Conservation (phyloP, 371 early-diverging fungal species). For the Catenaria anguillulae region DNA sequence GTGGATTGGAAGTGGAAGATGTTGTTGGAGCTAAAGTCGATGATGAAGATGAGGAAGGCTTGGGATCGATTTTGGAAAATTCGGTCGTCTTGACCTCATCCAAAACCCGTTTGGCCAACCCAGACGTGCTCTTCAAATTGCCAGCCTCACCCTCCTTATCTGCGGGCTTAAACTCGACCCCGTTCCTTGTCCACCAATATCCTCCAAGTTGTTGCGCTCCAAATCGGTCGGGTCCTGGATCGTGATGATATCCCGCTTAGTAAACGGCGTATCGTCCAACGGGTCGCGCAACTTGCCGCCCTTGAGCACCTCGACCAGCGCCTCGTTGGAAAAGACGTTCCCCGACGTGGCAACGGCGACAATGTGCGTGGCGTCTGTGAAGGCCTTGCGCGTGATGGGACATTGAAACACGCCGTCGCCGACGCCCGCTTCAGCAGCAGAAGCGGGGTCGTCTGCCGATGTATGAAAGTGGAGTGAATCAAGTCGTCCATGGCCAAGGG, state of each 20-base stretch:
- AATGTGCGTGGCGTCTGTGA: conserved; percentile 76
- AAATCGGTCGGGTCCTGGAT: conserved; percentile 79
- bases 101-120: background rate
- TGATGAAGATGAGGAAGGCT: background rate
- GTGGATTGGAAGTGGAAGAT: background rate
- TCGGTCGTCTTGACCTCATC: background rate
- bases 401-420: conserved; percentile 34
- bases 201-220: conserved; percentile 46
- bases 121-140: conserved; percentile 8
- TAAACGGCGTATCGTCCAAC: conserved; percentile 64
- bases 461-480: too few relatives aligned
- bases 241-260: conserved; percentile 69
- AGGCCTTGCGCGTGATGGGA: conserved; percentile 76
- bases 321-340: conserved; percentile 75
- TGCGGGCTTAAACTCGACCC: too few relatives aligned
- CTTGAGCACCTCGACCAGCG: conserved; percentile 46
- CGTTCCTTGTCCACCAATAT: too few relatives aligned
- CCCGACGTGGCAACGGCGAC: conserved; percentile 76
- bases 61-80: too few relatives aligned
- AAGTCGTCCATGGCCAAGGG: conserved; percentile 54
- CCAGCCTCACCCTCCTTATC: conserved; percentile 33
- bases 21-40: conserved; percentile 3
- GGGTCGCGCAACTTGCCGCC: conserved; percentile 76
- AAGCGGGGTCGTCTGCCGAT: too few relatives aligned
- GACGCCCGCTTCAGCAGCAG: conserved; percentile 67